Base-by-base conservation (phyloP, 768 basidiomycete genomes). In the Trametes villosa region DNA sequence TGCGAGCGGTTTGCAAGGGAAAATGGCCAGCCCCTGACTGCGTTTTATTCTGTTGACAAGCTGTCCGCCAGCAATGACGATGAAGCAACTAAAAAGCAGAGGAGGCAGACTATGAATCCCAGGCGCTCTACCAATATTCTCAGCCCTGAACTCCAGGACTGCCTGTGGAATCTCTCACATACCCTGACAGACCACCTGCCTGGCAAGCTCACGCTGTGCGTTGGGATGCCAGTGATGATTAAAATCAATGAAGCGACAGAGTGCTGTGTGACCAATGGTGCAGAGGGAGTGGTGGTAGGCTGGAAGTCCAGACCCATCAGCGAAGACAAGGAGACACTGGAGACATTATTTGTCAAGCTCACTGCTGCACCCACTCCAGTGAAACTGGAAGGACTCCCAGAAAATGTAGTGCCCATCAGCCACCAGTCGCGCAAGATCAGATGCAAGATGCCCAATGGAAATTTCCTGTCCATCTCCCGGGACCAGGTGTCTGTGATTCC, bases 311-410 rank as follows among this genome's bases (percentile, higher is more conserved):
- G 42, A 17, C 24, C 45, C 8, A n/a, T 51, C 17, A 13, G 15
- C 9, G 42, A 54, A 18, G 53, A 59, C 34, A 60, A 65, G 41
- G 4, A 34, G 7, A 41, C 20, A 2, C 36, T 71, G 20, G 53
- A 69, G n/a, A 65, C 58, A 17, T 26, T 71, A 17, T 71, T 71
- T 64, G 70, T 69, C 4, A 41, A 62, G 30, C 40, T 71, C 1
- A 60, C 53, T 15, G 40, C 48, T 12, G 42, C 60, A 9, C 48
- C 65, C 2, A 50, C 17, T 4, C 27, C 40, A 17, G 44, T 69
- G n/a, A 44, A 65, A 40, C 20, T 71, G 1, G 56, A 67, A 17
- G 65, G 66, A 1, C 42, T 71, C 13, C 65, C 66, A 3, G 27
- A 41, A n/a, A 68, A 69, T 58, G 70, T 68, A 6, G 64, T 71